These are phyloP conservation scores for Apiospora pterosperma DNA, from an alignment of 2,329 filamentous ascomycete species.

Conservation along the genomic window DNA sequence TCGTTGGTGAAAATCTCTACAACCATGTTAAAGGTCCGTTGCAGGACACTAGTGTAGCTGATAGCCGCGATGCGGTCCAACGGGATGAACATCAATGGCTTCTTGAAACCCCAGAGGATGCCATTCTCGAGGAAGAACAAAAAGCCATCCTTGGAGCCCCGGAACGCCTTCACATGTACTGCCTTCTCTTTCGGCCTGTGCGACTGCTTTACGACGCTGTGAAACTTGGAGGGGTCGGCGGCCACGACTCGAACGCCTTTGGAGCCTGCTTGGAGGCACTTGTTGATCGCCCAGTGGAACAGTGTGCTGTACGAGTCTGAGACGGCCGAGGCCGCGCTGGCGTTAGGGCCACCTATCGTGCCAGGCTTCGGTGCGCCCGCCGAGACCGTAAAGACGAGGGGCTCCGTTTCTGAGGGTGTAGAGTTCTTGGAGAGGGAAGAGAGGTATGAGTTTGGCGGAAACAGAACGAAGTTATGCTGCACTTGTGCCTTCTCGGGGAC, in stretches of 20 bases:
- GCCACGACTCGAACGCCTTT: slow-evolving; percentile 47
- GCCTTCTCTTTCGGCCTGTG: slow-evolving; percentile 60
- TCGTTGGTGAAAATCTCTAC: slow-evolving; percentile 52
- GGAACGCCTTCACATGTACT: slow-evolving; percentile 63
- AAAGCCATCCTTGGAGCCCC: slow-evolving; percentile 66
- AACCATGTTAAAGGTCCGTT: slow-evolving; percentile 66
- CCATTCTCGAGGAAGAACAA: slow-evolving; percentile 65
- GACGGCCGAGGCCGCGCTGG: slow-evolving; percentile 47
- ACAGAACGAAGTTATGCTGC: slow-evolving; percentile 63
- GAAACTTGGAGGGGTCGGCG: slow-evolving; percentile 54
- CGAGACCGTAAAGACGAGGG: slow-evolving; percentile 62
- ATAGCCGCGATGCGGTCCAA: slow-evolving; percentile 57
- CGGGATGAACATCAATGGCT: slow-evolving; percentile 63
- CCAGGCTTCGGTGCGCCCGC: slow-evolving; percentile 59
- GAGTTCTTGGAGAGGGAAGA: slow-evolving; percentile 40
- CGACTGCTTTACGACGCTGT: slow-evolving; percentile 52
- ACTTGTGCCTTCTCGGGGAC: slow-evolving; percentile 63
- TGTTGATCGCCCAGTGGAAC: slow-evolving; percentile 58
- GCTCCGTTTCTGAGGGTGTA: slow-evolving; percentile 41
- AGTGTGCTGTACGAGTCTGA: slow-evolving; percentile 57
- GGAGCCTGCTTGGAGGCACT: slow-evolving; percentile 46
- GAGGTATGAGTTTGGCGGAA: slow-evolving; percentile 54
- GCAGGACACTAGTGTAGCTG: slow-evolving; percentile 66
- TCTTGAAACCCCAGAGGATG: slow-evolving; percentile 69
- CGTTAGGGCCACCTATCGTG: slow-evolving; percentile 48